Base-by-base conservation (phyloP, 768 basidiomycete genomes). In the Suillus americanus region DNA sequence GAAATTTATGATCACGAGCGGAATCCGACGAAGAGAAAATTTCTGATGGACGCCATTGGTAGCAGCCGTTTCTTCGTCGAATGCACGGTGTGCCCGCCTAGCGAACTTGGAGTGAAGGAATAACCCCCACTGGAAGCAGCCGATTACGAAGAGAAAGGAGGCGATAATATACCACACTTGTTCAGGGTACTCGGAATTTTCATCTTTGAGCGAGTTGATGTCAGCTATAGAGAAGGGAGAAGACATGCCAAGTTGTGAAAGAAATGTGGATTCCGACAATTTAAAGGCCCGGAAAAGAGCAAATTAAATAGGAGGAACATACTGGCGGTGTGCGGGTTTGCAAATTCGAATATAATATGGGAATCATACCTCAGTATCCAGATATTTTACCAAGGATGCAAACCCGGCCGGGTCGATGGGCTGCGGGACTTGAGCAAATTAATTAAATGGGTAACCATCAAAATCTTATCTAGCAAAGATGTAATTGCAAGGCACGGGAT, bases 21-120 rank as follows among this genome's bases (percentile, higher is more conserved):
- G 78, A 12, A 81, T 63, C 35, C 79, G 76, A 37, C 69, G 46
- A 76, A 81, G 64, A 74, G 79, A 74, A 82, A 83, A 10, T 68
- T 73, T 23, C 73, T 74, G 6, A 70, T 64, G 54, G 79, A 25
- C 20, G 12, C 53, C 16, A 28, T 40, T 25, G 7, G 33, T n/a
- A 33, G 33, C 55, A 12, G 55, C 4, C 25, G 66, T 63, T 48
- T 74, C 74, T 53, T 68, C 68, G 14, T 75, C 74, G 0, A 18
- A 37, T n/a, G 1, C 46, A 23, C 45, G 43, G 9, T 37, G 67
- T 48, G 55, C 64, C 0, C 35, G 65, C 53, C 53, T 48, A 28
- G 33, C 40, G 3, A 72, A 10, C 64, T 70, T 75, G 61, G 73
- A 70, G 61, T 67, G 37, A 30, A 75, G 23, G 48, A 69, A 25